Base-by-base conservation (phyloP, 129 eudicot species). In the Flaveria robusta region DNA sequence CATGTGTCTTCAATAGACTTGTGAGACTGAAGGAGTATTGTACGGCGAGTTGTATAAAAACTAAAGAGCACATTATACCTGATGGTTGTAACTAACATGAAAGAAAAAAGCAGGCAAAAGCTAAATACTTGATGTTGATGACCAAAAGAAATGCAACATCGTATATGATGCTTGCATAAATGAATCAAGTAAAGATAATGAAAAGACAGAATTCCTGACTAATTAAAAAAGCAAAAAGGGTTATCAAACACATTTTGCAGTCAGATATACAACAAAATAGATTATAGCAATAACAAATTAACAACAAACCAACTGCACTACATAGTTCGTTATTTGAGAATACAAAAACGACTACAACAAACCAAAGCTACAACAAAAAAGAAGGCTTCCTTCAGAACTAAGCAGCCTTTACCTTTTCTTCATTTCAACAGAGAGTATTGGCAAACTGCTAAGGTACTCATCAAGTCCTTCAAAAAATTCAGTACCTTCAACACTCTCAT, bases 381-480 rank as follows among this genome's bases (percentile, higher is more conserved):
- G 13, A 39, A 82, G 31, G 50, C 85, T 81, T 76, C 79, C 75
- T 74, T 79, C 60, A 66, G 71, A 43, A 74, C 88, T 86, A 93
- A 68, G 88, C 86, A 27, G 85, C 85, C 82, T 93, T 84, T 71
- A 81, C 96, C 86, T 84, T 90, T 43, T 85, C 97, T 47, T 85
- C 98, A 49, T 84, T 84, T 58, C 93, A 59, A 66, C 96, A 67
- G 83, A 81, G 20, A 92, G 89, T 10, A 86, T 92, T 0, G 96
- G 98, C 74, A 90, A 76, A 45, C 86, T 90, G 74, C 86, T 87
- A 19, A 90, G 80, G 74, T 86, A 88, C 50, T 90, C 92, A 77
- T 92, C 96, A 43, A 90, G 89, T 20, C 96, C 98, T 77, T 90
- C 96, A 79, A 92, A 92, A 41, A 92, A 92, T 29, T 82, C 91